Percentiles rank a stretch among this genome's conserved stretches.
Conservation (phyloP, 1,284 basidiomycete species). For the Rhodotorula sp. region DNA sequence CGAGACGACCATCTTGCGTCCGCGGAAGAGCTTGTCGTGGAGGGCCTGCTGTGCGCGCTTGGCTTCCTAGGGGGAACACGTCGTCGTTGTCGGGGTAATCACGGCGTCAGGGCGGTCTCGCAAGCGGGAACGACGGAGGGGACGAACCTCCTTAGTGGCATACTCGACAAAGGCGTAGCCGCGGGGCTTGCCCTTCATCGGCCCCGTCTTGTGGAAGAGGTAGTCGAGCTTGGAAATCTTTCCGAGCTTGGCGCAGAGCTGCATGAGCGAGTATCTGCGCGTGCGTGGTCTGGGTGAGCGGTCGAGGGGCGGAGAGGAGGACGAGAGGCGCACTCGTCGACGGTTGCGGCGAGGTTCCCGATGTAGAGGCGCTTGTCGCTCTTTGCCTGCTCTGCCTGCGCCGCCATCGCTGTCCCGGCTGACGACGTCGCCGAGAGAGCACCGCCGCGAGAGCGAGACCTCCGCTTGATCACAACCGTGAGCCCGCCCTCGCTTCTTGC, state of each 20-base stretch:
- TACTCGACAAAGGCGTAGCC: slow-evolving; percentile 96
- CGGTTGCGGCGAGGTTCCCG: slow-evolving; percentile 81
- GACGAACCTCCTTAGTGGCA: slow-evolving; percentile 72
- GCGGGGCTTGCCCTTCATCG: slow-evolving; percentile 83
- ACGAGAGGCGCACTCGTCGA: slow-evolving; percentile 69
- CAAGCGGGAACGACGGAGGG: background rate
- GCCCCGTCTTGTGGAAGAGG: slow-evolving; percentile 89
- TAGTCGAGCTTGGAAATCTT: slow-evolving; percentile 90
- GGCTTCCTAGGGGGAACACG: slow-evolving; percentile 67
- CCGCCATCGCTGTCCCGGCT: background rate
- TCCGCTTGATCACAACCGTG: too few relatives aligned
- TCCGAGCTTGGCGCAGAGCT: slow-evolving; percentile 86
- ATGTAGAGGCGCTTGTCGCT: slow-evolving; percentile 68
- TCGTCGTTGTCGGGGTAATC: background rate
- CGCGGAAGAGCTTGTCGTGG: slow-evolving; percentile 78
- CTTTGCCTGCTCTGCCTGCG: background rate
- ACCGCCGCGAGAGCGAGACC: background rate
- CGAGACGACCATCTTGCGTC: slow-evolving; percentile 83
- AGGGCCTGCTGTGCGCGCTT: slow-evolving; percentile 71
- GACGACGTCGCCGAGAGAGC: background rate
- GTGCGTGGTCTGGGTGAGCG: background rate
- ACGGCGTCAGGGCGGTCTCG: background rate
- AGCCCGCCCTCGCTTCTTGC: too few relatives aligned
- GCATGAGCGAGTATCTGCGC: slow-evolving; percentile 75
- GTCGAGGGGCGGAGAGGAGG: background rate